Conservation (phyloP, 768 basidiomycete genomes). For the Suillus clintonianus region DNA sequence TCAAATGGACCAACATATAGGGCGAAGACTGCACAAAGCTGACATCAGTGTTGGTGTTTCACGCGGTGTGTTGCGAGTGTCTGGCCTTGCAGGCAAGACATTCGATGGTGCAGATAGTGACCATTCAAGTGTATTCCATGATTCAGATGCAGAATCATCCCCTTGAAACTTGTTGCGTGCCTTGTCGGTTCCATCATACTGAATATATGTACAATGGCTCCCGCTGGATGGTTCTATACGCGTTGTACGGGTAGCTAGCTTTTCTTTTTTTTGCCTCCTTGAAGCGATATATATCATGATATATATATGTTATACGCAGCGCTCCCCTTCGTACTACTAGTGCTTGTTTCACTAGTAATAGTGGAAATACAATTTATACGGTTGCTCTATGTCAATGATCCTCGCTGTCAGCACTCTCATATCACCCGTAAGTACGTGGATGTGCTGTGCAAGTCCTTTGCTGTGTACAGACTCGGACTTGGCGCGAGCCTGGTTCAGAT, state of each 20-base stretch:
- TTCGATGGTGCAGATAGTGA: neutral
- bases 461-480: too few relatives aligned
- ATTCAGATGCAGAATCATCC: neutral
- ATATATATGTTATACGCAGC: too few relatives aligned
- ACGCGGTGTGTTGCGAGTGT: neutral
- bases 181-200: neutral
- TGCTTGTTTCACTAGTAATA: too few relatives aligned
- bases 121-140: neutral
- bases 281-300: neutral
- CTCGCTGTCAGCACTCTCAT: too few relatives aligned
- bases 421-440: too few relatives aligned
- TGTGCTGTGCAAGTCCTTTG: too few relatives aligned
- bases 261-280: neutral
- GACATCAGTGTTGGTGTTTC: constrained; percentile 4
- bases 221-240: neutral
- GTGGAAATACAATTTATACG: too few relatives aligned
- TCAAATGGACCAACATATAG: neutral
- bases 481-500: too few relatives aligned
- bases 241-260: neutral
- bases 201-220: neutral
- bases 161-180: neutral
- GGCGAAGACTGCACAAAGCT: neutral
- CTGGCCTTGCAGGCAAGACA: neutral
- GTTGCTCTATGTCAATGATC: too few relatives aligned
- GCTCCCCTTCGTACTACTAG: too few relatives aligned